A percentile compares a stretch with the other conserved stretches of the same genome.
phyloP scores from a whole-genome alignment of 352 stramenopile genomes.

The Halophytophthora batemanensis region DNA sequence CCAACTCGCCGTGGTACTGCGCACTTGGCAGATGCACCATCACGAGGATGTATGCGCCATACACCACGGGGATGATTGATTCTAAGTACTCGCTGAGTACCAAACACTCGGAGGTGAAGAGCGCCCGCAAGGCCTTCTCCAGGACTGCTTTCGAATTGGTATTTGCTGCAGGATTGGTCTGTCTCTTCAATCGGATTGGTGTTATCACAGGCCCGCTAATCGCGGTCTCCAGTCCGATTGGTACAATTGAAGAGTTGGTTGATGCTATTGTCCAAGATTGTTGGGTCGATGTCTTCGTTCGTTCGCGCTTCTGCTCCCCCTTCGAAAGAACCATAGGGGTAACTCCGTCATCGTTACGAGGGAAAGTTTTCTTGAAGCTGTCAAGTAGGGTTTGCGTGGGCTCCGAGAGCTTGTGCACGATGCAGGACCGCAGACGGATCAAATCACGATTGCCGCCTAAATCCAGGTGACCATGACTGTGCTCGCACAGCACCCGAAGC shows the following conservation, averaged over 20 bases:
- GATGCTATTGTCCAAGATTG: too few species aligned
- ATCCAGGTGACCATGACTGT: not conserved
- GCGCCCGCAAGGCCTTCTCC: slow-evolving; percentile 4
- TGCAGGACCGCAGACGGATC: slow-evolving; percentile 3
- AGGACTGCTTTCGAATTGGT: not conserved
- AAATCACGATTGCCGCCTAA: not conserved
- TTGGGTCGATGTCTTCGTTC: too few species aligned
- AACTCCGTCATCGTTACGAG: too few species aligned
- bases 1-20: slow-evolving; percentile 24
- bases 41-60: slow-evolving; percentile 9
- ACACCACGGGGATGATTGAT: slow-evolving; percentile 24
- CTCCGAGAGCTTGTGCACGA: slow-evolving; percentile 1
- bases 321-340: too few species aligned
- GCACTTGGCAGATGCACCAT: slow-evolving; percentile 15
- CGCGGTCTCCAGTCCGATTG: too few species aligned
- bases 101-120: slow-evolving; percentile 34
- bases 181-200: not conserved
- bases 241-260: too few species aligned
- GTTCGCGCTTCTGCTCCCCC: too few species aligned
- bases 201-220: too few species aligned
- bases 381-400: slow-evolving; percentile 2
- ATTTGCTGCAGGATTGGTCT: not conserved
- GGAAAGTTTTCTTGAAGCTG: not conserved
- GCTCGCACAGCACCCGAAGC: too few species aligned
- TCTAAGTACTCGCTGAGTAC: slow-evolving; percentile 35